Conservation (phyloP, 2,329 filamentous ascomycete genomes). For the Apiospora malaysiana region DNA sequence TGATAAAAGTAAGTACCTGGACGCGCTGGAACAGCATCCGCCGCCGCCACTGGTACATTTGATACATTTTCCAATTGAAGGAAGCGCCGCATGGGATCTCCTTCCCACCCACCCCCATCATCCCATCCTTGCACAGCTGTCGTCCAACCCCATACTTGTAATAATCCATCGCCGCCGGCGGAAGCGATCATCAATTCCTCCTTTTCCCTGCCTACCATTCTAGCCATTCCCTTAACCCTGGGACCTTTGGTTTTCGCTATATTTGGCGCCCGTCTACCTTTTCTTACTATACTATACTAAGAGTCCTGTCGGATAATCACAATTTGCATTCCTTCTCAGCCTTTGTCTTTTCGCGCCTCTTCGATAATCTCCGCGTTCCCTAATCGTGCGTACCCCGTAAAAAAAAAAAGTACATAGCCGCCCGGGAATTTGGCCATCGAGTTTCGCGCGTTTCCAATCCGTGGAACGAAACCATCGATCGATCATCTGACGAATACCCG, state of each 20-base stretch:
- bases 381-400: conserved; percentile 8
- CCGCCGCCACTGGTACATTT: background rate
- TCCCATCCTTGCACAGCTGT: conserved; percentile 7
- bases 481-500: conserved; percentile 19
- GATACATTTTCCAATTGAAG: background rate
- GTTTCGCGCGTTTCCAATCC: conserved; percentile 3
- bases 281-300: background rate
- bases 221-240: background rate
- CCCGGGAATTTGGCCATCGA: conserved; percentile 6
- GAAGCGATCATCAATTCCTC: conserved; percentile 14
- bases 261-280: background rate
- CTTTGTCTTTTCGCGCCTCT: conserved; percentile 10
- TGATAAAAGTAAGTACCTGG: background rate
- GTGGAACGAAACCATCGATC: conserved; percentile 14
- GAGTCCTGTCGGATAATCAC: background rate
- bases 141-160: conserved; percentile 16
- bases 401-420: conserved; percentile 10
- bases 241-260: background rate
- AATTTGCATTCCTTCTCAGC: background rate
- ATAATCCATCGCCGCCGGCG: conserved; percentile 5
- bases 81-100: conserved; percentile 12
- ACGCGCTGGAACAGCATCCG: background rate
- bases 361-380: conserved; percentile 24
- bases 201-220: background rate
- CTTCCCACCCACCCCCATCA: background rate